Conservation (phyloP, 345 rosid species). For the Heritiera littoralis region DNA sequence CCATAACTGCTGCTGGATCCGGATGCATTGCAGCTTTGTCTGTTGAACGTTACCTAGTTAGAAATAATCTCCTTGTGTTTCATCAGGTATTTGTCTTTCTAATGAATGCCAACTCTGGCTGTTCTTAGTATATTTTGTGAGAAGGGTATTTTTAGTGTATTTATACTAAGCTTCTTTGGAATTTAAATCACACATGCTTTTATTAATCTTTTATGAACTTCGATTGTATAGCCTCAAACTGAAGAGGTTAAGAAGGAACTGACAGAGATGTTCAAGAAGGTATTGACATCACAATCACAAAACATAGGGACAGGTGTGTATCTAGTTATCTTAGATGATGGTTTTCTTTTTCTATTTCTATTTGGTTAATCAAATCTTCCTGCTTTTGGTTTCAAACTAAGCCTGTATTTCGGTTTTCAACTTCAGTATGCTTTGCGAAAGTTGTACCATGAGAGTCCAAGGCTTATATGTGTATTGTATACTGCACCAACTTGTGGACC, state of each 20-base stretch:
- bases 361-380: not conserved
- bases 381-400: slow-evolving; percentile 16
- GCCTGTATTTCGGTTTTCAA: slow-evolving; percentile 15
- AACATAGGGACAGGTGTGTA: slow-evolving; percentile 90
- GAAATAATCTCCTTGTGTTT: slow-evolving; percentile 82
- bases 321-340: slow-evolving; percentile 15
- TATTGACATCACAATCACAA: slow-evolving; percentile 74
- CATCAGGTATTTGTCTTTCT: slow-evolving; percentile 67
- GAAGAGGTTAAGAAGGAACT: slow-evolving; percentile 89
- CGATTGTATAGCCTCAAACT: slow-evolving; percentile 63
- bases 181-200: not conserved
- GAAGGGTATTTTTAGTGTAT: not conserved
- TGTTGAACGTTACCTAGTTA: slow-evolving; percentile 89
- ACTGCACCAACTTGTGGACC: slow-evolving; percentile 98
- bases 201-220: not conserved
- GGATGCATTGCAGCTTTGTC: slow-evolving; percentile 98
- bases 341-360: not conserved
- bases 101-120: not conserved
- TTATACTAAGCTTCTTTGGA: too few relatives aligned
- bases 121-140: not conserved
- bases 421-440: slow-evolving; percentile 88
- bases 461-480: slow-evolving; percentile 80
- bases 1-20: slow-evolving; percentile 93
- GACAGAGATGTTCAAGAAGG: slow-evolving; percentile 82
- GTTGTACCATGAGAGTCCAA: slow-evolving; percentile 90